Evolutionary conservation across 495 filamentous ascomycete species (phyloP), one percentile per base, ranked within the genome.

Genomic region (Xylaria telfairii): DNA sequence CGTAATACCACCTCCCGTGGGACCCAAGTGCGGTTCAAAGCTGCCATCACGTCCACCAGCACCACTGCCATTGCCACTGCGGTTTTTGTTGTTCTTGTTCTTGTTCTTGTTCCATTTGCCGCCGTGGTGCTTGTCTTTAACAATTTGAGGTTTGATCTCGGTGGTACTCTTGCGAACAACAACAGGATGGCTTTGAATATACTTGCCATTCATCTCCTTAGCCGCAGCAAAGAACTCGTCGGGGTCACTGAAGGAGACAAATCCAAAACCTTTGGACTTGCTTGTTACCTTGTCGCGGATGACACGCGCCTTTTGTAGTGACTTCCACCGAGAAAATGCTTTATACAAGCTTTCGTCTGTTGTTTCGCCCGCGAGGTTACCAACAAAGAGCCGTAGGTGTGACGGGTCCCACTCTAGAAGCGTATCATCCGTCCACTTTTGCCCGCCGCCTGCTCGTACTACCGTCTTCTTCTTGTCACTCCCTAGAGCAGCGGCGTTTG

Each of bases 171-270:
- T 90, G 79, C 91, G 90, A 70, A 98, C 84, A 53, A 92, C 83
- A 10, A 99, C 90, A 1, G 96, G 96, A 81, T 98, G 96, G 75
- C 93, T 97, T 47, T 96, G 96, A 79, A 99, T 98, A 78, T 99
- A 99, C 84, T 99, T 98, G 57, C 95, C 94, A 79, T 98, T 91
- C 96, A 99, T 99, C 81, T 98, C 96, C 82, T 94, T 91, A 72
- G 92, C 95, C 0, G 96, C 95, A 66, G 90, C 86, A 85, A 98
- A 98, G 81, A 95, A 98, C 76, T 98, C 94, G 75, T 99, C 96
- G 5, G 94, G 92, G 77, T 97, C 92, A 71, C 90, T 92, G 82
- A 99, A 99, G 79, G 93, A 95, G 67, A 98, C 93, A 74, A 99
- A 99, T 2, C 96, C 96, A 79, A 92, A 99, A 0, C 96, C 95